Evolutionary conservation across 2,329 filamentous ascomycete species (phyloP).

Genomic region (Epichloe gansuensis): DNA sequence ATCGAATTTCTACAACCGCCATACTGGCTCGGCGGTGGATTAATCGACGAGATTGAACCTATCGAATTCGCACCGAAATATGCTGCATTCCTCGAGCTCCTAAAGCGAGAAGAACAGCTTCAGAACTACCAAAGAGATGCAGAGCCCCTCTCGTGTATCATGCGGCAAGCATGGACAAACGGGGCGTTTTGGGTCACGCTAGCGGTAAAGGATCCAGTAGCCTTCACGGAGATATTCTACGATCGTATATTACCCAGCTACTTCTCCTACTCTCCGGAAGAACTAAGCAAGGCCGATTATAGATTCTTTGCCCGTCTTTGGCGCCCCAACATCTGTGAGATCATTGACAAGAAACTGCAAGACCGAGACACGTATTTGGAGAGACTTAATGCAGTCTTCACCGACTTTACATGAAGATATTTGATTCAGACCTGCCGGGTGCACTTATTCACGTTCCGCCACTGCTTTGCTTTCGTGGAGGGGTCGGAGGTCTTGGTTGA

Average conservation of each 20-base stretch:
- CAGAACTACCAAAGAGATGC: not conserved
- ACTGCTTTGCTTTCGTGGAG: constrained; percentile 2
- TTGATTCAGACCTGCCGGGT: not conserved
- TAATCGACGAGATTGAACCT: not conserved
- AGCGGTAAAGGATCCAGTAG: not conserved
- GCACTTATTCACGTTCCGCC: not conserved
- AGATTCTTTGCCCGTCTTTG: not conserved
- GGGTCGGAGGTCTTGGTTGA: not conserved
- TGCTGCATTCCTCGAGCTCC: not conserved
- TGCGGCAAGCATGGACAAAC: not conserved
- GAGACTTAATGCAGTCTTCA: not conserved
- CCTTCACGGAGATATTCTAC: not conserved
- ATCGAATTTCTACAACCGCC: constrained; percentile 12
- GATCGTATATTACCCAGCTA: not conserved
- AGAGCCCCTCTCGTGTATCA: not conserved
- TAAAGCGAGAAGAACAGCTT: not conserved
- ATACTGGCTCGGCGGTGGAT: constrained; percentile 20
- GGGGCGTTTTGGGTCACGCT: not conserved
- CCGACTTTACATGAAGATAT: too few relatives aligned
- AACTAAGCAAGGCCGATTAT: not conserved
- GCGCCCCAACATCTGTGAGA: not conserved
- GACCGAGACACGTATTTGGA: not conserved
- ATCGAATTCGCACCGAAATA: not conserved
- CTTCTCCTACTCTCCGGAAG: not conserved
- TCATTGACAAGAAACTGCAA: not conserved